Evolutionary conservation across 1,139 yeast species (phyloP), one percentile per base, ranked within the genome.

Genomic region (Protomyces pachydermus): DNA sequence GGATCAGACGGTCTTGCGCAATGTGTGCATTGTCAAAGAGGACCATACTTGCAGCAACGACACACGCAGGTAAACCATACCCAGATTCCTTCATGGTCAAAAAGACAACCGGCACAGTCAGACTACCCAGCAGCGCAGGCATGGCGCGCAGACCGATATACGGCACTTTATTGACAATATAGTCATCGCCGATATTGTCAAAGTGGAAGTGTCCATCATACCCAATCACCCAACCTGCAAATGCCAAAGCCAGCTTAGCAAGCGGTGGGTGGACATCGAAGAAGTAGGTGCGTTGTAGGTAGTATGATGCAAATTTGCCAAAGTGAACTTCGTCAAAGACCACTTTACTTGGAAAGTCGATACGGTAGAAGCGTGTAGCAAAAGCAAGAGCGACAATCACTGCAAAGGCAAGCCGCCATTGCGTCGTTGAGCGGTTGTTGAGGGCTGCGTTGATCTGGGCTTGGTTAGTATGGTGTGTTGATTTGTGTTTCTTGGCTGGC

Each of bases 301-400:
- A 89, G 73, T 69, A 58, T 18, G 67, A 56, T 9, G 97, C 97
- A 76, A 91, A 91, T 73, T 91, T 91, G 54, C 98, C 98, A 73
- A 93, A 93, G 76, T 93, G 98, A 38, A 93, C 98, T 74, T 95
- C 99, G 77, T 95, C 99, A 72, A 95, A 95, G 32, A 95, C 98
- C 65, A 95, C 98, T 74, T 88, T 88, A 67, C 81, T 79, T 1
- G 98, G 98, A 67, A 80, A 80, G 72, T 85, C 81, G 67, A 93
- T 81, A 68, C 81, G 79, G 71, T 82, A 82, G 75, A 91, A 91
- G 69, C 99, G 82, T 4, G 90, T 81, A 51, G 77, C 78, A 64
- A 87, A 82, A 0, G 97, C 96, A 52, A 86, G 69, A 0, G 78
- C 70, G 0, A 97, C 88, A 8, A 90, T 80, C 1, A 80, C 68